Percentiles rank a stretch among this genome's conserved stretches.
Conservation (phyloP, 2,329 filamentous ascomycete species). For the Colletotrichum musae region DNA sequence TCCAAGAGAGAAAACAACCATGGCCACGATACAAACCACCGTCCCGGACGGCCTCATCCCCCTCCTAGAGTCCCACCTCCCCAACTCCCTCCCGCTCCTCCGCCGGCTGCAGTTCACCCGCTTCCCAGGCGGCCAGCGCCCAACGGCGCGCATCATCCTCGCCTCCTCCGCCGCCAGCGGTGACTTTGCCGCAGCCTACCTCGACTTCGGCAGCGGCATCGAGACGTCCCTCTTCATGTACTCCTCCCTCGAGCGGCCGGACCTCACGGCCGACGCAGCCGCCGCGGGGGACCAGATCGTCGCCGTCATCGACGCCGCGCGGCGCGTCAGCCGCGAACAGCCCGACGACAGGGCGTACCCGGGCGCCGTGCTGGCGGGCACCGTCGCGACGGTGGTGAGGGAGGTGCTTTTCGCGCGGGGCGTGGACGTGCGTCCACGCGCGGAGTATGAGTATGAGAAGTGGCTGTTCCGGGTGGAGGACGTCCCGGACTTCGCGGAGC, state of each 20-base stretch:
- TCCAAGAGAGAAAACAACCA: background rate
- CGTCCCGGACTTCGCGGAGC: constrained; percentile 53
- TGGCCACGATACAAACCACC: constrained; percentile 45
- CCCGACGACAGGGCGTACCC: constrained; percentile 42
- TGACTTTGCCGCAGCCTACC: constrained; percentile 69
- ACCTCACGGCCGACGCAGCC: constrained; percentile 40
- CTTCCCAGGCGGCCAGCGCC: constrained; percentile 57
- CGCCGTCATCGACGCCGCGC: constrained; percentile 48
- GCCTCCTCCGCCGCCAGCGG: constrained; percentile 36
- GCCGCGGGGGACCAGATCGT: constrained; percentile 53
- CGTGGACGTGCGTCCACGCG: constrained; percentile 46
- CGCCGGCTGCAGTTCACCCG: constrained; percentile 74
- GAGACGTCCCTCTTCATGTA: constrained; percentile 79
- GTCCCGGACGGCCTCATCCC: constrained; percentile 57
- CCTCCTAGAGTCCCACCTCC: constrained; percentile 66
- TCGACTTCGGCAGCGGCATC: constrained; percentile 72
- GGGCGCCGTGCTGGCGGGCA: constrained; percentile 54
- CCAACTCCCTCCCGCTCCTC: constrained; percentile 71
- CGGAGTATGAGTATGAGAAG: constrained; percentile 62
- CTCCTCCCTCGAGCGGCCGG: constrained; percentile 61
- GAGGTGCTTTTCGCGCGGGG: constrained; percentile 14
- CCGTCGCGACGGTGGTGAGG: constrained; percentile 50
- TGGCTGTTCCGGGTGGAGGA: constrained; percentile 68
- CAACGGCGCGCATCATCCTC: constrained; percentile 60
- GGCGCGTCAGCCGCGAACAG: constrained; percentile 47